These are phyloP conservation scores for Coelastrella sp. DNA, from an alignment of 139 green algal genomes.

Conservation along the genomic window DNA sequence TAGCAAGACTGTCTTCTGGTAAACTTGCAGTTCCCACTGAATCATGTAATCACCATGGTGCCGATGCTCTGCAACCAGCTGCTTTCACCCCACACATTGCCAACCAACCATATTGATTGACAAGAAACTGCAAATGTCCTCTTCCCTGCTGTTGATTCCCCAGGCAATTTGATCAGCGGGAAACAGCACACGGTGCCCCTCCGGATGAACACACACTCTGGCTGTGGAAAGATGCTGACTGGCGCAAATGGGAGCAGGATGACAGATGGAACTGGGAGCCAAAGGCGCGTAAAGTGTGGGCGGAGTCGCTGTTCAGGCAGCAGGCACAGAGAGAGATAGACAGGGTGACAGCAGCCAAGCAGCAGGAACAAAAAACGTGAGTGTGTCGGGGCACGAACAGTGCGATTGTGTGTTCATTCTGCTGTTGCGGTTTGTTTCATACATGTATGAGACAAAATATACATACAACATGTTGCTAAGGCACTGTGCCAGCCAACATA, in stretches of 20 bases:
- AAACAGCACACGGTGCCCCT: conserved; percentile 31
- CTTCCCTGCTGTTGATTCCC: not conserved
- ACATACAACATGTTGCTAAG: too few relatives aligned
- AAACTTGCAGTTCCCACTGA: too few relatives aligned
- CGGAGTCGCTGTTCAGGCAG: conserved; percentile 24
- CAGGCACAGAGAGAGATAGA: conserved; percentile 30
- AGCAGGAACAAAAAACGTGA: conserved; percentile 37
- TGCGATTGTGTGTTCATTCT: not conserved
- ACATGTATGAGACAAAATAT: too few relatives aligned
- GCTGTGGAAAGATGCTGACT: conserved; percentile 78
- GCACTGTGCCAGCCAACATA: too few relatives aligned
- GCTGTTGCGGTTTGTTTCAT: too few relatives aligned
- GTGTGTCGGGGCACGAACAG: not conserved
- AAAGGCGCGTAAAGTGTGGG: conserved; percentile 48
- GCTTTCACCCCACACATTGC: not conserved
- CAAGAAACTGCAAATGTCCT: too few relatives aligned
- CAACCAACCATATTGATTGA: too few relatives aligned
- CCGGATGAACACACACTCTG: conserved; percentile 64
- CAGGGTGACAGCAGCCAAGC: not conserved
- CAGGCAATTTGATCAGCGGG: conserved; percentile 63
- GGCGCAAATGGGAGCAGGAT: conserved; percentile 77
- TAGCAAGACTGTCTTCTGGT: too few relatives aligned
- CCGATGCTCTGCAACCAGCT: too few relatives aligned
- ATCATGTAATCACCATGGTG: too few relatives aligned
- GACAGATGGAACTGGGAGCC: conserved; percentile 73